Evolutionary conservation across 1,139 yeast species (phyloP), one percentile per base, ranked within the genome.

Genomic region (Pichia sp.): DNA sequence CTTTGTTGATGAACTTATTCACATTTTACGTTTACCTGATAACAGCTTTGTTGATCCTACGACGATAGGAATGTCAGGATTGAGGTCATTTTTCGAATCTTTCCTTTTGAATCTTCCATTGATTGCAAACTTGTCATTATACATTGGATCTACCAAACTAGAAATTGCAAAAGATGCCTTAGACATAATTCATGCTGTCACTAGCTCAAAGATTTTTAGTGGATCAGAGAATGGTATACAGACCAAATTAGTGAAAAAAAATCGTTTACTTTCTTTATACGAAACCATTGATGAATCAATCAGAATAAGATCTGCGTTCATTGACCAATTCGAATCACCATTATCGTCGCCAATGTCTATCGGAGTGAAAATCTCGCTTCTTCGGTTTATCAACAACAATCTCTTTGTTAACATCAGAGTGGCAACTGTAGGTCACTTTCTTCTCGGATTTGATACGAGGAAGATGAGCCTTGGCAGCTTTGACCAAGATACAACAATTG

Each of bases 251-350:
- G 71, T 80, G 53, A 77, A 76, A 26, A 79, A 77, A 57, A 84
- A 85, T 60, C 79, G 92, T 59, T 71, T 92, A n/a, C 70, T 92
- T 46, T 84, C 90, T 0, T 77, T 89, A 32, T 77, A 87, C 52
- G 85, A 84, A 64, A 84, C 89, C 15, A 81, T 87, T 36, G 89
- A 87, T 62, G 97, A 90, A 62, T 76, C 84, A 0, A 69, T 72
- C 5, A 79, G 90, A 58, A 87, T 93, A 47, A 82, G 87, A 59
- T 81, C 79, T 62, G 84, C 90, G 0, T 83, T 90, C 58, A 83
- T 89, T 49, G 80, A 81, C 51, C 96, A 89, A 64, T 71, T 92
- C 47, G 86, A 81, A 49, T 63, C 80, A 10, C 73, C 74, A 53
- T 73, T 71, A 50, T 71, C 63, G 38, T 70, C 60, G 19, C 64